These are phyloP conservation scores for Phytophthora brassicae DNA, from an alignment of 352 stramenopile genomes.

Conservation along the genomic window DNA sequence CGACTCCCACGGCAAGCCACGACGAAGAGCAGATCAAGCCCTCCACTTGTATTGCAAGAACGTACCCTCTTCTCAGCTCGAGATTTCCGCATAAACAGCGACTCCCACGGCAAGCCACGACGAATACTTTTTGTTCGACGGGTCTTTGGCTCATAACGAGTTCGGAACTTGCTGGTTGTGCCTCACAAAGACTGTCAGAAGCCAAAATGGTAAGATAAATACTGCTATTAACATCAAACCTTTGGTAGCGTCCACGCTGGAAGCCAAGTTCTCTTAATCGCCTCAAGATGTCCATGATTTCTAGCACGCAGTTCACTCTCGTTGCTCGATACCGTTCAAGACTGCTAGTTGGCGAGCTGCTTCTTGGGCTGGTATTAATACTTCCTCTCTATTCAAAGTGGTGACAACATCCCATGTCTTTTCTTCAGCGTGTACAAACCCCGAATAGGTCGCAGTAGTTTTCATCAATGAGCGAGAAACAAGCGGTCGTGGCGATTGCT, in stretches of 20 bases:
- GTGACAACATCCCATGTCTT: slow-evolving; percentile 14
- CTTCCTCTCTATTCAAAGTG: slow-evolving; percentile 9
- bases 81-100: slow-evolving; percentile 82
- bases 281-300: slow-evolving; percentile 29
- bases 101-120: slow-evolving; percentile 54
- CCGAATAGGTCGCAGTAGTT: neutral
- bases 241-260: slow-evolving; percentile 52
- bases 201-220: neutral
- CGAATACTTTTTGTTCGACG: slow-evolving; percentile 33
- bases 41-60: no score
- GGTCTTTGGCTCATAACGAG: slow-evolving; percentile 54
- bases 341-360: neutral
- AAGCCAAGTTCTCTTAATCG: slow-evolving; percentile 44
- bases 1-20: slow-evolving; percentile 57
- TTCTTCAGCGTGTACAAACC: neutral
- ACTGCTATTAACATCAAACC: slow-evolving; percentile 21
- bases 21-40: no score
- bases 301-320: neutral
- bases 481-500: slow-evolving; percentile 50
- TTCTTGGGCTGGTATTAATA: neutral
- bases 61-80: slow-evolving; percentile 59
- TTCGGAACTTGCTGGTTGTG: slow-evolving; percentile 50
- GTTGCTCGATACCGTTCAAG: neutral
- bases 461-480: slow-evolving; percentile 26
- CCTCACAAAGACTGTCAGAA: neutral